Evolutionary conservation across 2,329 filamentous ascomycete genomes (phyloP), one percentile per base, ranked within the genome.

Genomic region (Fusarium sp.): DNA sequence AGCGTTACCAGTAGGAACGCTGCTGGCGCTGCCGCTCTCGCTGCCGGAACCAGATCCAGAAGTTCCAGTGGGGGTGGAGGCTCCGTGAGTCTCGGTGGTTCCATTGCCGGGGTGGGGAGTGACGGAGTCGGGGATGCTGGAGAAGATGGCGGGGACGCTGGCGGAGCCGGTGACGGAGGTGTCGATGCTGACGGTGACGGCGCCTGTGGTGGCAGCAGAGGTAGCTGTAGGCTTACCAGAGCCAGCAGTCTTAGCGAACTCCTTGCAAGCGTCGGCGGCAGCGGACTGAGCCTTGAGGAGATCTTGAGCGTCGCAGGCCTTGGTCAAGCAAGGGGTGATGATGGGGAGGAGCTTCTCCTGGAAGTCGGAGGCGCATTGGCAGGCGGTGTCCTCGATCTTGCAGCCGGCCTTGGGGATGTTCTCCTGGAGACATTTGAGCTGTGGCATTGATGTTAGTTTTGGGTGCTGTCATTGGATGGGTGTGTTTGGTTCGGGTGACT

Each of bases 321-420:
- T 70, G 65, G 79, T 63, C 51, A 83, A 64, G 75, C 83, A 84
- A 24, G 76, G 65, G 18, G 77, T 61, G 61, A 81, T 78, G 48
- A 78, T 64, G 39, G 74, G 61, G 28, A 71, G 60, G 38, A 84
- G 78, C 67, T 78, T 73, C 42, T 63, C 64, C 75, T 83, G 81
- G 61, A 78, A 82, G 5, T 65, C 68, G 22, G 78, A n/a, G 31
- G 78, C 72, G 77, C 84, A 86, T 73, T 80, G 79, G 78, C 85
- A 86, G 56, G 73, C 76, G 15, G 79, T 76, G 68, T 85, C 83
- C 55, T 68, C 70, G 72, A 81, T 67, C 8, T 68, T 41, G 75
- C 84, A 85, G 75, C 82, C 82, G 50, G 79, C 78, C 66, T 79
- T 66, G 59, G 77, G 67, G 68, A 86, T 78, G 67, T 79, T 79